These are phyloP conservation scores for Cymbopogon flexuosus DNA, from an alignment of 202 grass and related monocot species.

Conservation along the genomic window DNA sequence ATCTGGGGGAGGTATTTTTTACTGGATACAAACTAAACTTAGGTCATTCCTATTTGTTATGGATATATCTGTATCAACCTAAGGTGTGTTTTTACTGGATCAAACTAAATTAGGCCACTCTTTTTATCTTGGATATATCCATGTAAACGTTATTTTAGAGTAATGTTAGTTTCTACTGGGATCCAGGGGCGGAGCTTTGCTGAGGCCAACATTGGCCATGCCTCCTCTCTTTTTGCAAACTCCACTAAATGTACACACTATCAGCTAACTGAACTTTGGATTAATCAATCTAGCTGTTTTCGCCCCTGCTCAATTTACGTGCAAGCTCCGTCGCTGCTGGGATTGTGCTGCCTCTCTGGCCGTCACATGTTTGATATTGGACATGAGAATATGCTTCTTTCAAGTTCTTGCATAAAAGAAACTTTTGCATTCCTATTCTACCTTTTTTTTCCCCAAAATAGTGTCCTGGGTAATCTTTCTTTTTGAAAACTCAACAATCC, in stretches of 20 bases:
- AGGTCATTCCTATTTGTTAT: not conserved
- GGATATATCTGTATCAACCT: not conserved
- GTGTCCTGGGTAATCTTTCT: not conserved
- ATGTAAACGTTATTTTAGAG: not conserved
- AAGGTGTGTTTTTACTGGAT: slow-evolving; percentile 39
- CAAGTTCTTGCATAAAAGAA: not conserved
- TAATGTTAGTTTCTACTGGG: not conserved
- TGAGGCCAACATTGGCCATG: too few species aligned
- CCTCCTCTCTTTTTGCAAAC: too few species aligned
- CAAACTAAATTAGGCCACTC: not conserved
- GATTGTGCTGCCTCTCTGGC: not conserved
- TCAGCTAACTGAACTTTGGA: too few species aligned
- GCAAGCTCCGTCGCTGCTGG: too few species aligned
- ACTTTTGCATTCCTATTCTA: not conserved
- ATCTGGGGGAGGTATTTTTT: slow-evolving; percentile 88
- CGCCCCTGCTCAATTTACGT: too few species aligned
- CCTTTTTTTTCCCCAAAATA: not conserved
- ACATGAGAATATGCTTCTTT: not conserved
- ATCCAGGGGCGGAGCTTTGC: too few species aligned
- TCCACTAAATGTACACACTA: too few species aligned
- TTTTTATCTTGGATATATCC: not conserved
- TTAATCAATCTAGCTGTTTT: too few species aligned
- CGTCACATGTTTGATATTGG: not conserved
- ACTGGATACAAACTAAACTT: not conserved
- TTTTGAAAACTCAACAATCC: not conserved